Percentiles rank a stretch among this genome's conserved stretches.
Conservation (phyloP, 352 stramenopile genomes). For the Phytopythium sindhum region DNA sequence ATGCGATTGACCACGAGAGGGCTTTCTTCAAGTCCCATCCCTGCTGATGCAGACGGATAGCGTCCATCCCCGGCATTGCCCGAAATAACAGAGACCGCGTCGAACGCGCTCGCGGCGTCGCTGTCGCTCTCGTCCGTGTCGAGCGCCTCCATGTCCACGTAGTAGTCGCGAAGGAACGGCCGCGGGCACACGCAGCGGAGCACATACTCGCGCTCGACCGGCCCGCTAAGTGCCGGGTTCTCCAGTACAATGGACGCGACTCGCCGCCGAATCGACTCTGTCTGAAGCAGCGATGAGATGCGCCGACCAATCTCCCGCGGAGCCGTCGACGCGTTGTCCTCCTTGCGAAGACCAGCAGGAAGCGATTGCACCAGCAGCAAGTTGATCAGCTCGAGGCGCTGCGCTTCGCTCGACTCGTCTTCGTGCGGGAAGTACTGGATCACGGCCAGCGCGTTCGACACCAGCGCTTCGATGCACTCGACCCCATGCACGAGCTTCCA, state of each 20-base stretch:
- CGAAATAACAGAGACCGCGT: neutral
- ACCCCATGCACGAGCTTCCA: slow-evolving; percentile 56
- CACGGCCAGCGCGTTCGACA: slow-evolving; percentile 48
- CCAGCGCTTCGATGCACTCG: slow-evolving; percentile 46
- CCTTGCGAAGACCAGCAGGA: slow-evolving; percentile 6
- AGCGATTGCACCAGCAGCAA: slow-evolving; percentile 23
- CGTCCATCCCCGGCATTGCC: slow-evolving; percentile 1
- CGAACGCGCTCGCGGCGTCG: slow-evolving; percentile 4
- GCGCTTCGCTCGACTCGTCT: slow-evolving; percentile 2
- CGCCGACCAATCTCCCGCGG: slow-evolving; percentile 8
- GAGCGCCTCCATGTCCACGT: slow-evolving; percentile 11
- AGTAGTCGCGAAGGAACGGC: slow-evolving; percentile 59
- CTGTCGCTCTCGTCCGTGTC: slow-evolving; percentile 17
- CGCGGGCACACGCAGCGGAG: slow-evolving; percentile 68
- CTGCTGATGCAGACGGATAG: slow-evolving; percentile 3
- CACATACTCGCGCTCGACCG: slow-evolving; percentile 70
- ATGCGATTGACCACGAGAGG: slow-evolving; percentile 75
- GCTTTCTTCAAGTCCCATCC: slow-evolving; percentile 41
- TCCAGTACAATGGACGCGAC: slow-evolving; percentile 42
- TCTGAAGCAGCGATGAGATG: slow-evolving; percentile 38
- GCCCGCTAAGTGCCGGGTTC: slow-evolving; percentile 36
- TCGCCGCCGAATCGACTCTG: slow-evolving; percentile 26
- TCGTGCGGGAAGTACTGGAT: slow-evolving; percentile 39
- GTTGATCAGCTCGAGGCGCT: slow-evolving; percentile 35
- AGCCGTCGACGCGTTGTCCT: neutral